phyloP scores from a whole-genome alignment of 2,329 filamentous ascomycete genomes.

The Fusarium xylarioides region DNA sequence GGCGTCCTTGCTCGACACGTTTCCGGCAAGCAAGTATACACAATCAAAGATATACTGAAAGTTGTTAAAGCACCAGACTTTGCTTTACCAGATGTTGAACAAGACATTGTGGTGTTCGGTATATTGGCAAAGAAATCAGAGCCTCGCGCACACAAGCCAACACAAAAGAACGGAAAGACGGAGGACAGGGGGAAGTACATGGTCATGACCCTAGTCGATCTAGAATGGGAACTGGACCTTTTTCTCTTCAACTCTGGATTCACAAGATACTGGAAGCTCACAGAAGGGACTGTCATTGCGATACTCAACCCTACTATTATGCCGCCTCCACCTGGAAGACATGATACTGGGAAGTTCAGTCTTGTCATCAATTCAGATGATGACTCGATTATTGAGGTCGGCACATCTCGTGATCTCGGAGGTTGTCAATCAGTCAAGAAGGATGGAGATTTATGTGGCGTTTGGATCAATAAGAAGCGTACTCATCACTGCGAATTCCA shows the following conservation, averaged over 20 bases:
- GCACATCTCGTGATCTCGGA: conserved; percentile 82
- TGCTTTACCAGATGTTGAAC: conserved; percentile 81
- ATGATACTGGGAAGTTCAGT: conserved; percentile 84
- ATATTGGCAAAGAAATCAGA: conserved; percentile 90
- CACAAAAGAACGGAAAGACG: conserved; percentile 55
- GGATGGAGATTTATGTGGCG: conserved; percentile 80
- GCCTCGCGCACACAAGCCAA: conserved; percentile 69
- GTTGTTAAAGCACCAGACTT: conserved; percentile 85
- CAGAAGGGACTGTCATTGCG: conserved; percentile 87
- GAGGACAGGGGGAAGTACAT: conserved; percentile 85
- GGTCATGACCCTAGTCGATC: conserved; percentile 85
- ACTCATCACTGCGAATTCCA: conserved; percentile 95
- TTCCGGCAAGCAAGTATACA: conserved; percentile 78
- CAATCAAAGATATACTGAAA: conserved; percentile 81
- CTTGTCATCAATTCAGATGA: conserved; percentile 85
- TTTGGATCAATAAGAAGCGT: conserved; percentile 88
- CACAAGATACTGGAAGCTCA: conserved; percentile 92
- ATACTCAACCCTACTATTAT: conserved; percentile 92
- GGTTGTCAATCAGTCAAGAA: conserved; percentile 88
- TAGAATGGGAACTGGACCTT: conserved; percentile 90
- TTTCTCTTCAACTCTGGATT: conserved; percentile 94
- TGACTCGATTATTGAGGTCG: conserved; percentile 91
- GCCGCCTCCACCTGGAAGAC: conserved; percentile 79
- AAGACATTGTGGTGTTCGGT: conserved; percentile 89
- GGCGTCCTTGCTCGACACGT: conserved; percentile 81